Base-by-base conservation (phyloP, 352 stramenopile species). In the Thraustotheca clavata region DNA sequence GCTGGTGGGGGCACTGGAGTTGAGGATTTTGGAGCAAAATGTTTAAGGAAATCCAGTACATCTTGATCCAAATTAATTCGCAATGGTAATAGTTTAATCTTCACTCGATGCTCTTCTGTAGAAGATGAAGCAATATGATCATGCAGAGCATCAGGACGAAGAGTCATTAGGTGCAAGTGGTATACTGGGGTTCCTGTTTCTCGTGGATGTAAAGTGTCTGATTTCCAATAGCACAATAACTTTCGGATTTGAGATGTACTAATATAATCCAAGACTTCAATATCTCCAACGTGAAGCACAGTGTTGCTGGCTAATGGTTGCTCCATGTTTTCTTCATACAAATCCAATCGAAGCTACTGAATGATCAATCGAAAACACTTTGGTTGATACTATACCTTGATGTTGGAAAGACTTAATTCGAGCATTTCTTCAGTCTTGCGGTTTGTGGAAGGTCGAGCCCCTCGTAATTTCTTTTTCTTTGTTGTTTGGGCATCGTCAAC, bases 141-240 rank as follows among this genome's bases (percentile, higher is more conserved):
- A 14, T 27, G 32, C n/a, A 55, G 47, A 18, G 47, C n/a, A 18
- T 43, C 47, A 41, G 54, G 16, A 18, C 59, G 59, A 34, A 67
- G 29, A 0, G 86, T 92, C 70, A 86, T 83, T 31, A 95, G 61
- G 67, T 91, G 79, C 32, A 93, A 60, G 26, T 85, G 80, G 35
- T 88, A 75, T 76, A 95, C 90, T 22, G 77, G 87, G 46, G 83
- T 95, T n/a, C 80, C 83, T 34, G 76, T 92, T 65, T 95, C 83
- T 18, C 86, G 79, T 48, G 82, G 82, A 52, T 95, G 86, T 5
- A 74, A 85, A 16, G 76, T 75, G 36, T 93, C 86, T 0, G 80
- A 91, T 67, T 95, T 95, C 86, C 86, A 95, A 68, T 95, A 92
- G 71, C 83, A 95, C 27, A 95, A 80, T 34, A 95, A 88, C 69